Conservation (phyloP, 345 rosid species). For the Acer yangbiense region DNA sequence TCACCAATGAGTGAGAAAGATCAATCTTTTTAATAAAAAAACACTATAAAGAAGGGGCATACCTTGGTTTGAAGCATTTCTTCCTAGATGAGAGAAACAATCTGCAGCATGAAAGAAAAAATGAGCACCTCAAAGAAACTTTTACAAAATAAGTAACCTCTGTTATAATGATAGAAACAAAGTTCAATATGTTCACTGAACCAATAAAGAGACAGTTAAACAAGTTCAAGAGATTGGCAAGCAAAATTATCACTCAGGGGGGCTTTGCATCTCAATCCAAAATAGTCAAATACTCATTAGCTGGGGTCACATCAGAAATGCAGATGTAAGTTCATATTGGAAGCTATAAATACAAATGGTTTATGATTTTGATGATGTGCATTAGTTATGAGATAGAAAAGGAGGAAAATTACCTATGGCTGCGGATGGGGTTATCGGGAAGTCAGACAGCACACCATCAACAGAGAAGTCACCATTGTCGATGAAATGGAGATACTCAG, state of each 20-base stretch:
- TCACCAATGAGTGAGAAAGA: background rate
- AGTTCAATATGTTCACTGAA: background rate
- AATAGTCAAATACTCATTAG: background rate
- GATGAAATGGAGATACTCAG: slow-evolving; percentile 64
- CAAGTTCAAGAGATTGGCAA: background rate
- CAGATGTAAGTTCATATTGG: background rate
- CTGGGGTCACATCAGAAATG: background rate
- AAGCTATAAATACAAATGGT: background rate
- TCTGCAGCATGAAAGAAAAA: slow-evolving; percentile 46
- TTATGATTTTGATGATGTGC: background rate
- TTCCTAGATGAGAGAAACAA: slow-evolving; percentile 71
- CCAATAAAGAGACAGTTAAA: background rate
- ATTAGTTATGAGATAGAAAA: background rate
- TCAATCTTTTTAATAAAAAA: background rate
- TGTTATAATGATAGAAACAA: background rate
- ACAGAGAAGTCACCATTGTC: slow-evolving; percentile 85
- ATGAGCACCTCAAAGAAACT: slow-evolving; percentile 24
- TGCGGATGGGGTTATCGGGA: slow-evolving; percentile 76
- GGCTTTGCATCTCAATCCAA: background rate
- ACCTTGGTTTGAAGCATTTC: slow-evolving; percentile 66
- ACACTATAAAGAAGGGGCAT: slow-evolving; percentile 20
- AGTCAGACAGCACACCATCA: slow-evolving; percentile 88
- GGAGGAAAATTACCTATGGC: slow-evolving; percentile 55
- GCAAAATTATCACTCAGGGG: background rate
- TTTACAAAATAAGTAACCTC: background rate